These are phyloP conservation scores for Boletus reticulatus DNA, from an alignment of 768 basidiomycete species.

Conservation along the genomic window DNA sequence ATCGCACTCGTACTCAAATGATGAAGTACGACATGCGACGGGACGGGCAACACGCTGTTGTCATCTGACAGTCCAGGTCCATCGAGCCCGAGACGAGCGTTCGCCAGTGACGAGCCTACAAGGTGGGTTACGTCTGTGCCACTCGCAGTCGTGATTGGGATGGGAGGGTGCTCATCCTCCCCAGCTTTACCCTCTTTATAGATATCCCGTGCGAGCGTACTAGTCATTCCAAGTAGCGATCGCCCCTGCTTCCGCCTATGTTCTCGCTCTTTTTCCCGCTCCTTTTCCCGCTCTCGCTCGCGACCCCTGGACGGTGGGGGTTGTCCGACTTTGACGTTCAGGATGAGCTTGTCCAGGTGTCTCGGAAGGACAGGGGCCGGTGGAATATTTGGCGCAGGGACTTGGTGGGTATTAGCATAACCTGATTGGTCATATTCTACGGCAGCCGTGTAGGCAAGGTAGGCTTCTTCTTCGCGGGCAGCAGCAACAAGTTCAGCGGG, in stretches of 20 bases:
- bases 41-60: slow-evolving; percentile 86
- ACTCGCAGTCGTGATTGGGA: slow-evolving; percentile 38
- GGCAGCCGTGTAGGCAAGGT: slow-evolving; percentile 43
- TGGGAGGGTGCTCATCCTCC: slow-evolving; percentile 23
- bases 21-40: slow-evolving; percentile 90
- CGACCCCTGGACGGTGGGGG: slow-evolving; percentile 33
- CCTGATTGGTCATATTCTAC: slow-evolving; percentile 33
- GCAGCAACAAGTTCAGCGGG: slow-evolving; percentile 78
- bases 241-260: slow-evolving; percentile 32
- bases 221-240: slow-evolving; percentile 35
- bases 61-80: slow-evolving; percentile 70
- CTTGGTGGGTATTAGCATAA: slow-evolving; percentile 36
- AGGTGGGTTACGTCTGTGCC: slow-evolving; percentile 39
- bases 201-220: slow-evolving; percentile 31
- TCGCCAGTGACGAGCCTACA: slow-evolving; percentile 17
- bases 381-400: slow-evolving; percentile 77
- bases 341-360: slow-evolving; percentile 90
- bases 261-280: slow-evolving; percentile 34
- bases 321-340: slow-evolving; percentile 53
- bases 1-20: slow-evolving; percentile 96
- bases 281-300: slow-evolving; percentile 36
- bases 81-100: slow-evolving; percentile 36
- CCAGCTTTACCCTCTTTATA: slow-evolving; percentile 21
- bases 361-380: slow-evolving; percentile 86
- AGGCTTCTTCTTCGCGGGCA: slow-evolving; percentile 80